Conservation (phyloP, 768 basidiomycete species). For the Suillus plorans region DNA sequence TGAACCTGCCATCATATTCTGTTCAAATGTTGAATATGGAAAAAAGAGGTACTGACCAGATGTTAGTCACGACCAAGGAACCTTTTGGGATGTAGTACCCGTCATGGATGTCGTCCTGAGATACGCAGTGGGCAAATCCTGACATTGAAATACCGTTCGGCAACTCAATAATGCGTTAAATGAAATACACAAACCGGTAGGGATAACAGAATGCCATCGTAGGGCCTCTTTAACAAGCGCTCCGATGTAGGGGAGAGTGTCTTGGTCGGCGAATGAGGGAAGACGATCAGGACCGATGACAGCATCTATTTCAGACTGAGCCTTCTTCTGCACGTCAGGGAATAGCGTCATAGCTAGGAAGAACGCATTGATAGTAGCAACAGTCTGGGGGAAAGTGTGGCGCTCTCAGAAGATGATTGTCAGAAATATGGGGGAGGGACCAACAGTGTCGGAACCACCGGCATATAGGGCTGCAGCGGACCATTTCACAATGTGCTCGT, state of each 20-base stretch:
- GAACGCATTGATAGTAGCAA: conserved; percentile 13
- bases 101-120: conserved; percentile 61
- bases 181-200: conserved; percentile 39
- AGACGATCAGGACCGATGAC: conserved; percentile 60
- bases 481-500: conserved; percentile 65
- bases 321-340: conserved; percentile 54
- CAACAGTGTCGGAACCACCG: conserved; percentile 13
- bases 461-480: conserved; percentile 39
- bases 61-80: conserved; percentile 23
- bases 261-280: conserved; percentile 58
- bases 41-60: conserved; percentile 20
- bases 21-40: background rate
- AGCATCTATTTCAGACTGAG: conserved; percentile 61
- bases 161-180: conserved; percentile 29
- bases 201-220: conserved; percentile 41
- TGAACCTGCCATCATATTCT: conserved; percentile 16
- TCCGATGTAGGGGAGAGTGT: conserved; percentile 57
- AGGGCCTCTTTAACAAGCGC: conserved; percentile 60
- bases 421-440: background rate
- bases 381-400: background rate
- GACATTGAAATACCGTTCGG: conserved; percentile 23
- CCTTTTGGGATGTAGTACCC: conserved; percentile 62
- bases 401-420: background rate
- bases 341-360: conserved; percentile 7
- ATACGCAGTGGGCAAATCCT: conserved; percentile 47